Conservation (phyloP, 164 flowering plant genomes). For the Umbellularia californica region DNA sequence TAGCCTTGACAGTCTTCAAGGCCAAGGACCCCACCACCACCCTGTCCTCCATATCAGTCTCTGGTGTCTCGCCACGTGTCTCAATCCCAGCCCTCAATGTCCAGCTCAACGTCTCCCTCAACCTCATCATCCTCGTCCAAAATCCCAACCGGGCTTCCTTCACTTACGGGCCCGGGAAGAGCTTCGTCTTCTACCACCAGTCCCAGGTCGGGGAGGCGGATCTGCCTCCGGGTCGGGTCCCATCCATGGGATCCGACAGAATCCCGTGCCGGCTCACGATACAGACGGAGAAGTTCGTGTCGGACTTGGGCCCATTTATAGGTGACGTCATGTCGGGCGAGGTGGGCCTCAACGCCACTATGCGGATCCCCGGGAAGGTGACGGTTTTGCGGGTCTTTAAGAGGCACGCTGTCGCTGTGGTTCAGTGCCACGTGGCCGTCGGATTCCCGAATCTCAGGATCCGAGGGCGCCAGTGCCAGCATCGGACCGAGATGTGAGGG, state of each 20-base stretch:
- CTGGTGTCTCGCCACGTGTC: slow-evolving; percentile 41
- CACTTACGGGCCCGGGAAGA: slow-evolving; percentile 30
- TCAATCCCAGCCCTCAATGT: slow-evolving; percentile 28
- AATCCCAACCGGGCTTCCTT: slow-evolving; percentile 43
- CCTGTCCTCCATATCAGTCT: slow-evolving; percentile 30
- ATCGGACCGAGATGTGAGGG: slow-evolving; percentile 27
- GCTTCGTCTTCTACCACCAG: slow-evolving; percentile 25
- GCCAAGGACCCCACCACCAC: slow-evolving; percentile 26
- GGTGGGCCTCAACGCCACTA: slow-evolving; percentile 22
- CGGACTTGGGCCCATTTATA: slow-evolving; percentile 17
- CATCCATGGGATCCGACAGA: slow-evolving; percentile 28
- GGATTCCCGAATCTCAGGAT: slow-evolving; percentile 29
- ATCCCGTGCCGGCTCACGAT: slow-evolving; percentile 8
- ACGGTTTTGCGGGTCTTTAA: slow-evolving; percentile 31
- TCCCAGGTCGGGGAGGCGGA: slow-evolving; percentile 41
- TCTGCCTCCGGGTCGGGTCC: slow-evolving; percentile 32
- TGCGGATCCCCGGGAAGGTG: slow-evolving; percentile 43
- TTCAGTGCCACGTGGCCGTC: slow-evolving; percentile 33
- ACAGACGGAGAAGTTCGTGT: slow-evolving; percentile 28
- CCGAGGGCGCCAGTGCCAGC: slow-evolving; percentile 28
- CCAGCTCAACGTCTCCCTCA: slow-evolving; percentile 44
- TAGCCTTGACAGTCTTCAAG: slow-evolving; percentile 47
- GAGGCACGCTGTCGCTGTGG: slow-evolving; percentile 29
- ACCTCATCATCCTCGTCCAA: slow-evolving; percentile 23
- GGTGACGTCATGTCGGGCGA: slow-evolving; percentile 35